These are phyloP conservation scores for Pichia occidentalis DNA, from an alignment of 805 yeast genomes.

Conservation along the genomic window DNA sequence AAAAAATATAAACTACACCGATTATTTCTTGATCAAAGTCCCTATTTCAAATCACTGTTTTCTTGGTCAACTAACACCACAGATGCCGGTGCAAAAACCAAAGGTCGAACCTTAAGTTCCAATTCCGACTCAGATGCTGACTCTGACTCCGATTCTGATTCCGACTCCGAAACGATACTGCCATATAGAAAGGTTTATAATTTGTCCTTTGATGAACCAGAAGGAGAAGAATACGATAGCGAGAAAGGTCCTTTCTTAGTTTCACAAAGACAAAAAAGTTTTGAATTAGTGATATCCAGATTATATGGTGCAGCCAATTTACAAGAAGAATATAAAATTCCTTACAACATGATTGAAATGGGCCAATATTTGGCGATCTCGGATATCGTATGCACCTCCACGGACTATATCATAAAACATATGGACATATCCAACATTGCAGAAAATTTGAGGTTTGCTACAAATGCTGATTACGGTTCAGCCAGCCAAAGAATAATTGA, in stretches of 20 bases:
- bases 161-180: conserved; percentile 4
- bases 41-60: conserved; percentile 42
- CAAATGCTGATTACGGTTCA: conserved; percentile 37
- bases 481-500: conserved; percentile 41
- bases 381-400: conserved; percentile 38
- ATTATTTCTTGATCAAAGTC: conserved; percentile 39
- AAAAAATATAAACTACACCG: conserved; percentile 39
- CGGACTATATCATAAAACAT: conserved; percentile 32
- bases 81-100: conserved; percentile 5
- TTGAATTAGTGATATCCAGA: conserved; percentile 41
- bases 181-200: conserved; percentile 18
- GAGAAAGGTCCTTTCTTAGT: conserved; percentile 29
- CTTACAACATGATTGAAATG: conserved; percentile 40
- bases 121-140: background rate
- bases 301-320: conserved; percentile 39
- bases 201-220: conserved; percentile 34
- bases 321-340: conserved; percentile 29
- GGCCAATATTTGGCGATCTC: conserved; percentile 45
- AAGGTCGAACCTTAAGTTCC: conserved; percentile 3
- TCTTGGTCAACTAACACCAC: conserved; percentile 33
- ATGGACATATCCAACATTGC: conserved; percentile 34
- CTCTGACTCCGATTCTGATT: background rate
- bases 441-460: conserved; percentile 36
- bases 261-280: conserved; percentile 29
- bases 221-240: too few relatives aligned